Conservation (phyloP, 768 basidiomycete species). For the Rhodosporidiobolus odoratus region DNA sequence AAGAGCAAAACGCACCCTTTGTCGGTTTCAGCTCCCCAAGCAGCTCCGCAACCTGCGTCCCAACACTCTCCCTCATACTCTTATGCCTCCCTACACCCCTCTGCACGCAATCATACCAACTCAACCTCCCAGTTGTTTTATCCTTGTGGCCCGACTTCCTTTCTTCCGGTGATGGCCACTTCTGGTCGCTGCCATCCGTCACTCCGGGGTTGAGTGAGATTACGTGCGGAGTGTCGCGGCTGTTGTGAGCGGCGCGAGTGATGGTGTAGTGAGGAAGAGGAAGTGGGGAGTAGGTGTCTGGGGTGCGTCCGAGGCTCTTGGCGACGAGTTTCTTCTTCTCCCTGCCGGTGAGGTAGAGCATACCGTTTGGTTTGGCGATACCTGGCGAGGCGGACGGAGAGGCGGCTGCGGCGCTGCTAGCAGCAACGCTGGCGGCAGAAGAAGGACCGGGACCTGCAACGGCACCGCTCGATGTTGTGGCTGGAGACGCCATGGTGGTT, state of each 20-base stretch:
- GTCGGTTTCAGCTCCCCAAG: slow-evolving; percentile 46
- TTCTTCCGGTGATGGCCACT: slow-evolving; percentile 10
- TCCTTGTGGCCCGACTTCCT: background rate
- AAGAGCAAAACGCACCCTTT: slow-evolving; percentile 41
- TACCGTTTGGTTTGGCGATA: too few species aligned
- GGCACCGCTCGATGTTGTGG: background rate
- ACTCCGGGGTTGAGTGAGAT: slow-evolving; percentile 8
- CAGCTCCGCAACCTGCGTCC: background rate
- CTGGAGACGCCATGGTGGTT: background rate
- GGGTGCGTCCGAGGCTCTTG: background rate
- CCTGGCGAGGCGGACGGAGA: background rate
- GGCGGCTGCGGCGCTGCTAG: background rate
- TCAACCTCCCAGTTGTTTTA: background rate
- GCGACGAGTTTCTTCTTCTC: background rate
- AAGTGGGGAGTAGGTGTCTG: background rate
- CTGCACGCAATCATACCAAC: slow-evolving; percentile 3
- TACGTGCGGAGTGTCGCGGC: slow-evolving; percentile 4
- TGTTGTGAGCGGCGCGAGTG: background rate
- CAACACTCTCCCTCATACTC: background rate
- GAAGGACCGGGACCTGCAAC: slow-evolving; percentile 7
- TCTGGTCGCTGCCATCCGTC: slow-evolving; percentile 2
- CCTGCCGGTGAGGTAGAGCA: background rate
- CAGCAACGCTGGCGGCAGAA: background rate
- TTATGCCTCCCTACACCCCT: background rate
- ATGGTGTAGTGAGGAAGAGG: slow-evolving; percentile 31